A percentile compares a stretch with the other conserved stretches of the same genome.
Evolutionary conservation across 805 yeast genomes (phyloP).

Genomic region (Starmerella bombicola): DNA sequence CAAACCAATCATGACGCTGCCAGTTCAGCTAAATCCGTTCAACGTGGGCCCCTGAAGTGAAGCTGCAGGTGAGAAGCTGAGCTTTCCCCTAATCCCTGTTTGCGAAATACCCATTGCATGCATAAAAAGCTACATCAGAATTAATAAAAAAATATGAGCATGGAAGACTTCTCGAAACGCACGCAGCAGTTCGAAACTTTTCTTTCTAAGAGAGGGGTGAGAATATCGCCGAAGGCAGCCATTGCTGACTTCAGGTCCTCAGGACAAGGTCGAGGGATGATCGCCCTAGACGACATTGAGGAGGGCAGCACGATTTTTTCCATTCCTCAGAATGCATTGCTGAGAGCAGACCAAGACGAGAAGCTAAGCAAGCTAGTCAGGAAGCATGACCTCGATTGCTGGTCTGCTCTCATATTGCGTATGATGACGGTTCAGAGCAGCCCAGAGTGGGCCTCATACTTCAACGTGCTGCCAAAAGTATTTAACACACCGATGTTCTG

Average conservation of each 20-base stretch:
- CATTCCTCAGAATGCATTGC: constrained; percentile 46
- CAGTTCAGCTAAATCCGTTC: no score
- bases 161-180: constrained; percentile 25
- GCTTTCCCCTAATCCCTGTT: no score
- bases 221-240: constrained; percentile 43
- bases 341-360: constrained; percentile 44
- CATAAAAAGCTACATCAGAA: no score
- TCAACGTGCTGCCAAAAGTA: constrained; percentile 51
- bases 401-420: constrained; percentile 67
- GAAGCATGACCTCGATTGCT: constrained; percentile 36
- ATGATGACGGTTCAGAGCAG: constrained; percentile 48
- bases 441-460: constrained; percentile 59
- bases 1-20: no score
- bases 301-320: constrained; percentile 55
- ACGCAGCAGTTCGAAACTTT: constrained; percentile 37
- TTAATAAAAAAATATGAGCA: no score
- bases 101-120: no score
- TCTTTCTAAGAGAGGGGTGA: constrained; percentile 35
- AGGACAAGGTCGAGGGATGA: constrained; percentile 66
- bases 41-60: no score
- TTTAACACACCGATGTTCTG: constrained; percentile 72
- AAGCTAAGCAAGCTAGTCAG: constrained; percentile 20
- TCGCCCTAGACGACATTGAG: constrained; percentile 49
- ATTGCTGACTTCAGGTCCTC: constrained; percentile 47
- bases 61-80: no score